Base-by-base conservation (phyloP, 2,329 filamentous ascomycete species). In the Talaromyces sp. region DNA sequence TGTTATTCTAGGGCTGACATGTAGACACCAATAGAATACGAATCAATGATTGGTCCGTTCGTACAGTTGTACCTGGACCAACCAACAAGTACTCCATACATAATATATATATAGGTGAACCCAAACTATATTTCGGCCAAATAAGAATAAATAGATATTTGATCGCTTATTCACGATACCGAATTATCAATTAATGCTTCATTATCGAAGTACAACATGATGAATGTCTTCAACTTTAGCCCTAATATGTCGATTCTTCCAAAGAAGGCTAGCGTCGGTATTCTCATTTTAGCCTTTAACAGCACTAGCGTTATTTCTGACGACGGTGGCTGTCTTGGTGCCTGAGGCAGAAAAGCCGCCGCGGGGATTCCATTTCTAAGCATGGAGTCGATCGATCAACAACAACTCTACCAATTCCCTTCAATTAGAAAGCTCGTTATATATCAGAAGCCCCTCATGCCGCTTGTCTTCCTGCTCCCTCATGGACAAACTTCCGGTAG, bases 401-500 rank as follows among this genome's bases (percentile, higher is more conserved):
- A 56, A 35, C 31, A 54, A 19, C 52, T 39, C 16, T 31, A 52
- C 31, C n/a, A 37, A 22, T 19, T 56, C 19, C 31, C 19, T 56
- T 56, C 33, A 39, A 24, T 9, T 39, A 56, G n/a, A 39, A 14
- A 65, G 47, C 57, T 33, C n/a, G 63, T 27, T 47, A 31, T 43
- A 41, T 37, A 22, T 54, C 35, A 35, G 31, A 58, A 66, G 64
- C 64, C 64, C 64, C 64, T 59, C 64, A 66, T 66, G 64, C 43
- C 52, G 59, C 59, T 60, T 49, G 59, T 35, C 59, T 52, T 43
- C 35, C 31, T 27, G 52, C 31, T 66, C 16, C 59, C 58, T 35
- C 71, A 82, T 87, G 74, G 81, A 86, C 69, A 81, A 80, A 70
- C 83, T 90, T 68, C 88, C 88, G 45, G 82, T 85, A 75, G 88